Evolutionary conservation across 2,329 filamentous ascomycete species (phyloP), one percentile per base, ranked within the genome.

Genomic region (Pseudogymnoascus sp.): DNA sequence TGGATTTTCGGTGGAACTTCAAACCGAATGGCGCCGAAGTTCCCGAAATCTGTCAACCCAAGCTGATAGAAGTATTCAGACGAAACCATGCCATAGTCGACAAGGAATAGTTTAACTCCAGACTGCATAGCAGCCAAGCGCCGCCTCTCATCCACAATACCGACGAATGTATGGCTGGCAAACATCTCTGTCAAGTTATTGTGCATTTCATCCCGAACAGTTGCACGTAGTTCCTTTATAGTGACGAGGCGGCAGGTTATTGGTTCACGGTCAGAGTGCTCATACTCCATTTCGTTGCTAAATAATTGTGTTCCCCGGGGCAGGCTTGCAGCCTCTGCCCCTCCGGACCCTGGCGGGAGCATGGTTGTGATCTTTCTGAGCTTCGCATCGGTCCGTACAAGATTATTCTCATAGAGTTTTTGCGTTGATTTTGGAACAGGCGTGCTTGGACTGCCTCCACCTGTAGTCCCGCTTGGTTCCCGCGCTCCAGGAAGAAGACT

Each of bases 21-120:
- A 69, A 99, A 91, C 10, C 84, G 85, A 63, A 99, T 92, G 21
- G 80, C 75, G 2, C 94, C 94, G 70, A 96, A 97, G 72, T 99
- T 99, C 1, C 89, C 91, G 75, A 99, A 99, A 71, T 99, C 92
- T 0, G 92, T 96, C 37, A 99, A 82, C 0, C 92, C 93, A 19
- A 97, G 78, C 75, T 99, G 94, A 76, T 99, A 99, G 74, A 97
- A 95, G 73, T 93, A 95, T 69, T 97, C 93, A 65, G 86, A 89
- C 73, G 86, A 90, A 1, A 90, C 78, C 72, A 93, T 86, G 10
- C 92, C 94, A 71, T 99, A 99, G 74, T 99, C 94, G 61, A 99
- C 81, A 21, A 99, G 83, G 73, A 90, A 97, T 6, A 99, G 82
- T 72, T 92, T 96, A 7, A 97, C 89, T 12, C 93, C 94, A 37